Percentiles rank a stretch among this genome's conserved stretches.
Evolutionary conservation across 2,329 filamentous ascomycete species (phyloP).

Genomic region (Colletotrichum paranaense): DNA sequence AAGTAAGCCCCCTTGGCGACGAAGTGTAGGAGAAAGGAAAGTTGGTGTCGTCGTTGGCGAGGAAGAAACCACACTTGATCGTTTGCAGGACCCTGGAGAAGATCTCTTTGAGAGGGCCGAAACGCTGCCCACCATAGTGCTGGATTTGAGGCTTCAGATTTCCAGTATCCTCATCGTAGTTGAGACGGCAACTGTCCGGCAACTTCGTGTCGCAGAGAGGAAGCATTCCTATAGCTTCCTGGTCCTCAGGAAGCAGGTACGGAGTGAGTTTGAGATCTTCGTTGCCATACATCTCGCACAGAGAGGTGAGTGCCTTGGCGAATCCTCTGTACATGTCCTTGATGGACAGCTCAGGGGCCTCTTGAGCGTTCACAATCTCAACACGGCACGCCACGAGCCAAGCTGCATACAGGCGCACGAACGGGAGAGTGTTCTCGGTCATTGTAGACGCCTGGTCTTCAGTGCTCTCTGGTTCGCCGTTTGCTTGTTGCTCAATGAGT

Average conservation of each 20-base stretch:
- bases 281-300: conserved; percentile 58
- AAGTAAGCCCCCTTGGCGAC: conserved; percentile 22
- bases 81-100: conserved; percentile 61
- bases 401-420: conserved; percentile 64
- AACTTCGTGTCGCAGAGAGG: conserved; percentile 53
- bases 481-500: conserved; percentile 47
- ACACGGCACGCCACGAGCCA: conserved; percentile 62
- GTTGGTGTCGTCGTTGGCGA: conserved; percentile 50
- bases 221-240: conserved; percentile 56
- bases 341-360: conserved; percentile 57
- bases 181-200: conserved; percentile 53
- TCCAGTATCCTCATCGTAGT: conserved; percentile 46
- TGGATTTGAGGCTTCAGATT: conserved; percentile 53
- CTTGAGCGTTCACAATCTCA: conserved; percentile 58
- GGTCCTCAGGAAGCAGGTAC: conserved; percentile 65
- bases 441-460: conserved; percentile 46
- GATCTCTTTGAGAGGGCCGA: conserved; percentile 17
- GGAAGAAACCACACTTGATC: conserved; percentile 59
- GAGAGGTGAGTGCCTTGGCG: conserved; percentile 58
- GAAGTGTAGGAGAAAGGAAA: conserved; percentile 31
- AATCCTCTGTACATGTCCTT: conserved; percentile 59
- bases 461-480: conserved; percentile 40
- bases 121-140: conserved; percentile 41
- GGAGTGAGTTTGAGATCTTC: conserved; percentile 52
- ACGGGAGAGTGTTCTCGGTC: conserved; percentile 58